Base-by-base conservation (phyloP, 2,329 filamentous ascomycete species). In the Exophiala lecanii-corni region DNA sequence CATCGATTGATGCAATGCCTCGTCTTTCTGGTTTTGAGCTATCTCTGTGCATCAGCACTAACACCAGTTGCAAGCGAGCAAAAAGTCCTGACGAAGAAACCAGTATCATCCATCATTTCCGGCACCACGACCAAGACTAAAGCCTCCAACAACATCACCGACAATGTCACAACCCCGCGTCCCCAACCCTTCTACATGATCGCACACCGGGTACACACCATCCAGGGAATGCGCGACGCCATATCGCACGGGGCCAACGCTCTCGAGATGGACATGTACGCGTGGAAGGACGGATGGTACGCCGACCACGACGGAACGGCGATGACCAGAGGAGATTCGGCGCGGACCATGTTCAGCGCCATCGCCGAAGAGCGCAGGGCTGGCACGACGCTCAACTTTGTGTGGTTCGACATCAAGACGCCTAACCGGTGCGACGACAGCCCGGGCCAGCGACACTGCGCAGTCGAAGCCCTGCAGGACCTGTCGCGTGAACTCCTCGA, bases 381-480 rank as follows among this genome's bases (percentile, higher is more conserved):
- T 5, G 48, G 48, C 32, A 12, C 12, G 10, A 33, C 50, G 9
- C 52, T 56, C 36, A 23, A 34, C 6, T 56, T 53, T 35, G 42
- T 56, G 19, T 56, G 53, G 52, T 47, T 56, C 4, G 54, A 56
- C 32, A 51, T 56, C 43, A 56, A 56, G 39, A 54, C 43, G 9
- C 54, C 52, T 7, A 47, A 56, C 13, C 16, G 40, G 16, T 54
- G 51, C 20, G 26, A 26, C 5, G 21, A 28, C 9, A 10, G 18
- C 4, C 15, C 25, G 7, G 9, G 9, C 16, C 16, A 20, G 37
- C 32, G 39, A 6, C 12, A 42, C n/a, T 50, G 52, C 36, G 51
- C 47, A 5, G 51, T 56, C 10, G 20, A 49, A 13, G 39, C 44
- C 1, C 21, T 56, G 19, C 47, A 48, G 17, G 34, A 51, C n/a